Conservation (phyloP, 106 monocot genomes). For the Acorus calamus region DNA sequence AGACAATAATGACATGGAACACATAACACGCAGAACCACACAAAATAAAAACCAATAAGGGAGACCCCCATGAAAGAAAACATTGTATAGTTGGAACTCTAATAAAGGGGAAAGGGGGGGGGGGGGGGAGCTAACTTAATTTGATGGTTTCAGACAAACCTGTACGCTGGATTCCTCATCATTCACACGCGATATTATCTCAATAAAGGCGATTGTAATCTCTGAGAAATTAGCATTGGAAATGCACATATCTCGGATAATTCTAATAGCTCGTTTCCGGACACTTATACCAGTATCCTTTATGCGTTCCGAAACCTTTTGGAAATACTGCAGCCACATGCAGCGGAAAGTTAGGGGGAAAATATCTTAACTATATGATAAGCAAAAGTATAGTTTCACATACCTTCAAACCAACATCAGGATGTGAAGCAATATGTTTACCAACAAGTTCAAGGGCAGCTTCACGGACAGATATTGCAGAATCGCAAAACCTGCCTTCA, state of each 20-base stretch:
- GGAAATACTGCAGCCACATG: conserved; percentile 57
- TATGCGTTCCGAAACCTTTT: conserved; percentile 94
- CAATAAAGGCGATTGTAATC: conserved; percentile 71
- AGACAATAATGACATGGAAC: too few relatives aligned
- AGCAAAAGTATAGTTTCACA: conserved; percentile 2
- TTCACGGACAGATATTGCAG: conserved; percentile 96
- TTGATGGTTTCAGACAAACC: conserved; percentile 32
- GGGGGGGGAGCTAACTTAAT: neutral
- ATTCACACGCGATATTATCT: conserved; percentile 92
- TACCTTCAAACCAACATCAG: conserved; percentile 97
- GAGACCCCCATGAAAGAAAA: neutral
- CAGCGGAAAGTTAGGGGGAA: neutral
- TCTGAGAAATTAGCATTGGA: conserved; percentile 65
- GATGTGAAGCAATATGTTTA: conserved; percentile 96
- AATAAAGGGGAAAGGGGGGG: too few relatives aligned
- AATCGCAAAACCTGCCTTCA: conserved; percentile 98
- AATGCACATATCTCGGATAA: conserved; percentile 82
- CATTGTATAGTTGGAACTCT: too few relatives aligned
- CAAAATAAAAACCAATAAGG: too few relatives aligned
- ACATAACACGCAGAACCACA: too few relatives aligned
- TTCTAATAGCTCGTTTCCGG: conserved; percentile 91
- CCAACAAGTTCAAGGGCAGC: conserved; percentile 99
- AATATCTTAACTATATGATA: neutral
- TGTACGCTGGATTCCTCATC: conserved; percentile 97
- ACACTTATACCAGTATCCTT: conserved; percentile 99